phyloP scores from a whole-genome alignment of 805 yeast genomes.

The Candida golubevii region DNA sequence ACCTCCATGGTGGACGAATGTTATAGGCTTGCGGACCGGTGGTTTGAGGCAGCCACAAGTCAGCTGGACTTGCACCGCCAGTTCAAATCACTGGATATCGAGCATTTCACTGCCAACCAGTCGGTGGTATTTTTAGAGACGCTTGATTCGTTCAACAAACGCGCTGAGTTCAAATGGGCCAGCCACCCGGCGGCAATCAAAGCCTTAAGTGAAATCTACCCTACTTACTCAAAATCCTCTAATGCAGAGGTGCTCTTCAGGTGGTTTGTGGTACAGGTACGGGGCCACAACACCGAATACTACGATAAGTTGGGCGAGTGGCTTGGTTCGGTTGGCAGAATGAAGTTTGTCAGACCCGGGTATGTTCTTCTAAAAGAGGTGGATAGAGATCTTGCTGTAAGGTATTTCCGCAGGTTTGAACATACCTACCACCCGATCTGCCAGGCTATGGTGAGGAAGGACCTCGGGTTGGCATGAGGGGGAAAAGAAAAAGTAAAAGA shows the following conservation, averaged over 20 bases:
- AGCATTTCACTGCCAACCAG: slow-evolving; percentile 66
- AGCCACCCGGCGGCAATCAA: slow-evolving; percentile 28
- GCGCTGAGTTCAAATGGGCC: slow-evolving; percentile 35
- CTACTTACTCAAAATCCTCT: slow-evolving; percentile 44
- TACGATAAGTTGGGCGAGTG: slow-evolving; percentile 65
- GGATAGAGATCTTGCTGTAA: slow-evolving; percentile 60
- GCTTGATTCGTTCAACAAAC: slow-evolving; percentile 47
- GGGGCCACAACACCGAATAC: slow-evolving; percentile 43
- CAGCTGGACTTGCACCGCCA: slow-evolving; percentile 13
- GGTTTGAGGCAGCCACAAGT: slow-evolving; percentile 45
- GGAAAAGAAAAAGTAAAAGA: not conserved
- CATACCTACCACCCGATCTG: slow-evolving; percentile 80
- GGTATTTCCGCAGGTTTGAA: slow-evolving; percentile 58
- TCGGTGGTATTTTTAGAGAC: slow-evolving; percentile 74
- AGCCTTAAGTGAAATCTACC: slow-evolving; percentile 33
- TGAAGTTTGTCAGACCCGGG: slow-evolving; percentile 92
- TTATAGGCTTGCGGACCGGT: slow-evolving; percentile 56
- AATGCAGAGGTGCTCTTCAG: slow-evolving; percentile 83
- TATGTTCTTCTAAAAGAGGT: slow-evolving; percentile 61
- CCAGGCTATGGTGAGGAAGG: slow-evolving; percentile 76
- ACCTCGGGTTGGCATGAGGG: slow-evolving; percentile 43
- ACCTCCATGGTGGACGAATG: slow-evolving; percentile 75
- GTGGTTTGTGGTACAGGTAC: slow-evolving; percentile 66
- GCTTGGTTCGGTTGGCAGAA: slow-evolving; percentile 90
- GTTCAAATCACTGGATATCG: slow-evolving; percentile 50